These are phyloP conservation scores for Lipomyces orientalis DNA, from an alignment of 805 yeast species.

Conservation along the genomic window DNA sequence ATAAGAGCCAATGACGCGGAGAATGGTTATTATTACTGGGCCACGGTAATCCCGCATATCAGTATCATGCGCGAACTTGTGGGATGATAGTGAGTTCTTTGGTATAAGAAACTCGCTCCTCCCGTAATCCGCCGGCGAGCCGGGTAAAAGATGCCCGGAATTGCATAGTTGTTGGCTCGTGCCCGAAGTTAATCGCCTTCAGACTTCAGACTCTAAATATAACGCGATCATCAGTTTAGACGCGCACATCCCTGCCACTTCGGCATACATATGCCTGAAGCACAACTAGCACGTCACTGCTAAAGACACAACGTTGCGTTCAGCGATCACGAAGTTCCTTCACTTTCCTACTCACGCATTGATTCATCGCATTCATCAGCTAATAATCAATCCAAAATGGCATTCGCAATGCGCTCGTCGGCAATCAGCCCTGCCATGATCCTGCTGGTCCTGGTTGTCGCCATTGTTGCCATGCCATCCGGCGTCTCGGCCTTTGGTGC, in stretches of 20 bases:
- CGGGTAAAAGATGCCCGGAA: no score
- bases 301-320: no score
- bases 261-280: not conserved
- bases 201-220: not conserved
- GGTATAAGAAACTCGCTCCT: no score
- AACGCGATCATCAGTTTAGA: not conserved
- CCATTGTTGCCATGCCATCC: conserved; percentile 1
- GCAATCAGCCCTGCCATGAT: not conserved
- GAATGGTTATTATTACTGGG: no score
- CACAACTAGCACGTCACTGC: not conserved
- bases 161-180: no score
- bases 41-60: no score
- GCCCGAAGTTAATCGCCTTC: not conserved
- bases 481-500: conserved; percentile 39
- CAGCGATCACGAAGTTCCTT: no score
- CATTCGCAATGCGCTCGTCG: not conserved
- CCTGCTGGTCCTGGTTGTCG: not conserved
- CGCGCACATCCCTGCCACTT: not conserved
- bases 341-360: no score
- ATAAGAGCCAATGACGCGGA: no score
- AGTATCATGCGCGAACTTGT: no score
- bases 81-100: no score
- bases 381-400: not conserved
- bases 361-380: not conserved
- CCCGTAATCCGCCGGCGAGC: no score